Evolutionary conservation across 352 stramenopile species (phyloP), one percentile per base, ranked within the genome.

Genomic region (Phytopythium montanum): DNA sequence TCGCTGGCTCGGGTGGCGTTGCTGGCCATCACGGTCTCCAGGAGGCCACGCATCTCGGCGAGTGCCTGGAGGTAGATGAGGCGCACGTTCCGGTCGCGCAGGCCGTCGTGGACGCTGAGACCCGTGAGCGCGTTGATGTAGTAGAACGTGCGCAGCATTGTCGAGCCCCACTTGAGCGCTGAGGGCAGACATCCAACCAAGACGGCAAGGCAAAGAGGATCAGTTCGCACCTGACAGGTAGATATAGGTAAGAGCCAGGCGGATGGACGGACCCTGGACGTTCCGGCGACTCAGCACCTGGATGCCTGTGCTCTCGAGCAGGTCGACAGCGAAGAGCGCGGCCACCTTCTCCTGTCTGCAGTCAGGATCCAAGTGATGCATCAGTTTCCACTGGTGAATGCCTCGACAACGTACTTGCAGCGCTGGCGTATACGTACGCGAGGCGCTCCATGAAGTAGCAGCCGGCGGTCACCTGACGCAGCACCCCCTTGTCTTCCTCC

Each of bases 381-480:
- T 29, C 1, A 41, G n/a, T 42, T 9, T 19, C 7, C 19, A 38
- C 12, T 33, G 18, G 9, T 51, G 14, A 26, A 14, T 21, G 38
- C 21, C 3, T 10, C 0, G 18, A 5, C 38, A 34, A 23, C 26
- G 1, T 26, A 25, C 5, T 25, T 2, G 34, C 7, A 18, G 10
- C 19, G 38, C 14, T 9, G 6, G 38, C 38, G 38, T 18, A 10
- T 41, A 76, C 79, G 65, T 72, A 95, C 85, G 79, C 62, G 23
- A 95, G 72, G 34, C 83, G 75, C 60, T 95, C 85, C 29, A 93
- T 73, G 54, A 88, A 95, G 64, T 82, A 87, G 64, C 76, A 90
- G 42, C 85, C 85, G 48, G 86, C 76, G 1, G 78, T 85, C 14
- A 91, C 62, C 10, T 81, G 80, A 19, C 69, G 74, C 23, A 95